Percentiles rank a stretch among this genome's conserved stretches.
Evolutionary conservation across 257 asterid species (phyloP).

Genomic region (Avicennia marina): DNA sequence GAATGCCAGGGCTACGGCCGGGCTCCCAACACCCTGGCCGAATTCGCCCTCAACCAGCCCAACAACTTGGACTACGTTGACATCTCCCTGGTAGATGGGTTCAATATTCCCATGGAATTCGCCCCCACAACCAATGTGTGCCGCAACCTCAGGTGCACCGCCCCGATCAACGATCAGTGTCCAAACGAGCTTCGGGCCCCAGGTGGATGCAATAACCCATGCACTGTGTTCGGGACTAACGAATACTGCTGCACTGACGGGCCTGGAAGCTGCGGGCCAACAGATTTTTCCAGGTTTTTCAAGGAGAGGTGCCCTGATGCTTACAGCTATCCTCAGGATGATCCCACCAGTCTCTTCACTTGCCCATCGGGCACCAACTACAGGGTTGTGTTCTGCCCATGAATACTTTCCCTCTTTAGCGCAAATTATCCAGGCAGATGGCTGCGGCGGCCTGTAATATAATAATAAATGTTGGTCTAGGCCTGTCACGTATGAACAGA

Average conservation of each 20-base stretch:
- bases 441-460: too few relatives aligned
- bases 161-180: conserved; percentile 29
- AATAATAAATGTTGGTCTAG: too few relatives aligned
- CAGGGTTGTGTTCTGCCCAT: conserved; percentile 54
- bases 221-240: conserved; percentile 22
- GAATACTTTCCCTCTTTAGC: background rate
- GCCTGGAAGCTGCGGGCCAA: conserved; percentile 37
- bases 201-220: conserved; percentile 42
- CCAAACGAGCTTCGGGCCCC: conserved; percentile 31
- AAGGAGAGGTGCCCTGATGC: conserved; percentile 52
- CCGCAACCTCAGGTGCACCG: conserved; percentile 25
- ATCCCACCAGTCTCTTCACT: conserved; percentile 37
- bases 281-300: conserved; percentile 23
- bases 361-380: conserved; percentile 46
- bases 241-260: conserved; percentile 48
- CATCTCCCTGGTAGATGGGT: conserved; percentile 39
- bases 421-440: too few relatives aligned
- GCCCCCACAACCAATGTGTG: conserved; percentile 31
- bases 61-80: conserved; percentile 32
- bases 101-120: conserved; percentile 42
- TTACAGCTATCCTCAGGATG: conserved; percentile 51
- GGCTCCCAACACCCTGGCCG: conserved; percentile 46
- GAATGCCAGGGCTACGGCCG: conserved; percentile 27
- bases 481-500: too few relatives aligned
- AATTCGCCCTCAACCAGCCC: conserved; percentile 33